A percentile compares a stretch with the other conserved stretches of the same genome.
Conservation (phyloP, 1,284 basidiomycete species). For the Ustilago tritici region DNA sequence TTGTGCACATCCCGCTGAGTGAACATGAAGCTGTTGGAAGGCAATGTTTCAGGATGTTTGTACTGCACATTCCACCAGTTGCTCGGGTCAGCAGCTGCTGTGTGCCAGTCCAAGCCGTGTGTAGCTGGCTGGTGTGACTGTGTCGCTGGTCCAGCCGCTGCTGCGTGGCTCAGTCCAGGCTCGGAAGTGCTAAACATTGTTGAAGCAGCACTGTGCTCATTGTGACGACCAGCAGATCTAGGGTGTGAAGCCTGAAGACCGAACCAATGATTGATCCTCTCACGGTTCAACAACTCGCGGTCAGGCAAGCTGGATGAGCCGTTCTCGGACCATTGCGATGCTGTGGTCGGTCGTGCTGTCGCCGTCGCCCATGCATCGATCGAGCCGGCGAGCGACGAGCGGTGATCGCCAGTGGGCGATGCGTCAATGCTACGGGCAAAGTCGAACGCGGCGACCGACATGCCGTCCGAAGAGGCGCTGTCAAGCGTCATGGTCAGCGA, state of each 20-base stretch:
- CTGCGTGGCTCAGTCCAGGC: constrained; percentile 24
- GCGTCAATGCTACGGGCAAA: constrained; percentile 42
- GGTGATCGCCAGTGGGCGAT: constrained; percentile 31
- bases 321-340: constrained; percentile 49
- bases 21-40: constrained; percentile 33
- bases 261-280: constrained; percentile 47
- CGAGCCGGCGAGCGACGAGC: constrained; percentile 43
- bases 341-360: constrained; percentile 27
- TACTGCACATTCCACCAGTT: constrained; percentile 51
- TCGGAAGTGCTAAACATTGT: constrained; percentile 36
- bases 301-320: constrained; percentile 36
- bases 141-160: constrained; percentile 10
- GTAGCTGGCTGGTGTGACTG: constrained; percentile 12
- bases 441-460: constrained; percentile 47
- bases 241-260: constrained; percentile 27
- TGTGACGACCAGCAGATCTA: constrained; percentile 15
- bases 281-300: constrained; percentile 37
- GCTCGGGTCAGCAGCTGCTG: constrained; percentile 21
- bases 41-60: constrained; percentile 30
- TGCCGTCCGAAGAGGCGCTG: constrained; percentile 46
- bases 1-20: constrained; percentile 19
- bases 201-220: constrained; percentile 3
- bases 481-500: constrained; percentile 52
- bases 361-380: constrained; percentile 43
- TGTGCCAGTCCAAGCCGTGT: constrained; percentile 35